Evolutionary conservation across 805 yeast genomes (phyloP).

Genomic region (Saturnispora sanitii): DNA sequence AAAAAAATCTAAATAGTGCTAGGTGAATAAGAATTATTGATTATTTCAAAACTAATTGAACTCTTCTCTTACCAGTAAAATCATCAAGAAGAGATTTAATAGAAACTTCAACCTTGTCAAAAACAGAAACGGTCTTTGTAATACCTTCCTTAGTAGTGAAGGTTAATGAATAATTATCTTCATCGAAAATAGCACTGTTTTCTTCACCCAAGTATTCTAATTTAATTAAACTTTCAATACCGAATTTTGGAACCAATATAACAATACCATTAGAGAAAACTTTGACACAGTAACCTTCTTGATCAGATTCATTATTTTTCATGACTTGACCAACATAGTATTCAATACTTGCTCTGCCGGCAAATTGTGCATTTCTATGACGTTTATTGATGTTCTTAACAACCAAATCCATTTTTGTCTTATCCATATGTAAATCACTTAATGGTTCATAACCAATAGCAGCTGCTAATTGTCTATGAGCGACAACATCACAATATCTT

Average conservation of each 20-base stretch:
- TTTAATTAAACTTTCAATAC: conserved; percentile 88
- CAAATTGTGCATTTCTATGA: conserved; percentile 97
- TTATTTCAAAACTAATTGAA: conserved; percentile 55
- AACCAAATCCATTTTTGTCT: conserved; percentile 77
- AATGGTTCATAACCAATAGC: conserved; percentile 90
- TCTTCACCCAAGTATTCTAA: conserved; percentile 64
- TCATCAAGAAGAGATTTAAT: conserved; percentile 79
- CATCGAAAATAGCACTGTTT: conserved; percentile 57
- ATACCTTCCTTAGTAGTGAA: conserved; percentile 37
- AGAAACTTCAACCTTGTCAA: conserved; percentile 77
- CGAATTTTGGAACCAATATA: conserved; percentile 89
- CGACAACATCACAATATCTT: conserved; percentile 95
- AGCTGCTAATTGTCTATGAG: conserved; percentile 96
- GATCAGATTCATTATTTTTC: conserved; percentile 69
- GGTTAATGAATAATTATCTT: conserved; percentile 61
- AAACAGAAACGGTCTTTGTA: conserved; percentile 43
- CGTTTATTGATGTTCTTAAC: conserved; percentile 85
- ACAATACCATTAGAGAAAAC: conserved; percentile 93
- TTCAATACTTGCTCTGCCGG: conserved; percentile 96
- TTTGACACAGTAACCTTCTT: conserved; percentile 85
- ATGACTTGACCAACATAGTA: conserved; percentile 97
- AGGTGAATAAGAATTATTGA: too few species aligned
- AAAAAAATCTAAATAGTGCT: too few species aligned
- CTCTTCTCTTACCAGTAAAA: conserved; percentile 85
- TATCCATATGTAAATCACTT: conserved; percentile 76